Conservation (phyloP, 371 early-diverging fungal genomes). For the Actinomortierella wolfii region DNA sequence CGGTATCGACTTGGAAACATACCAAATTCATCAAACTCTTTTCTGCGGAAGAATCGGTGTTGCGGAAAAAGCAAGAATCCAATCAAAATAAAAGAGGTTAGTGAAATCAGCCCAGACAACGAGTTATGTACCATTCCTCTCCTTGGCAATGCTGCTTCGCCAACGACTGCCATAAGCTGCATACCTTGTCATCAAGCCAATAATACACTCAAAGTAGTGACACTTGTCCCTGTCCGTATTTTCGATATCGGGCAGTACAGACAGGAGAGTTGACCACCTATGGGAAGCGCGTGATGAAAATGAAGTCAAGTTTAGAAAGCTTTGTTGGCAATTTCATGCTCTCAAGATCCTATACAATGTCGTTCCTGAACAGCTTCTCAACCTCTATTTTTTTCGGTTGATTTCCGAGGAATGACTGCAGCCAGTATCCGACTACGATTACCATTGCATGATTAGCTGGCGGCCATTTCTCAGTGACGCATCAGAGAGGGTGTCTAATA, state of each 20-base stretch:
- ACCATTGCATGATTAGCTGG: slow-evolving; percentile 46
- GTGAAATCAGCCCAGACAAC: too few species aligned
- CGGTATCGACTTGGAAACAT: slow-evolving; percentile 3
- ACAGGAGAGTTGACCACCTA: slow-evolving; percentile 51
- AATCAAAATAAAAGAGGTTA: too few species aligned
- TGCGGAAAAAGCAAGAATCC: too few species aligned
- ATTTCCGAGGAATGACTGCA: background rate
- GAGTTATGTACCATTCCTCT: background rate
- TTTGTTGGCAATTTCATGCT: too few species aligned
- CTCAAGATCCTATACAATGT: too few species aligned
- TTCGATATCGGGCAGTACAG: slow-evolving; percentile 30
- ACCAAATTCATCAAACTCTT: slow-evolving; percentile 55
- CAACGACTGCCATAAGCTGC: background rate
- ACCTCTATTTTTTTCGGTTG: background rate
- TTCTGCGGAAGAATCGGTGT: slow-evolving; percentile 16
- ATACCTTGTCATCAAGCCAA: slow-evolving; percentile 53
- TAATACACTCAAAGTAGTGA: slow-evolving; percentile 52
- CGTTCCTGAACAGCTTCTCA: background rate
- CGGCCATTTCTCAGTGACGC: slow-evolving; percentile 38
- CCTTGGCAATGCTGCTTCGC: slow-evolving; percentile 3
- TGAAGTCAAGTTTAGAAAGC: too few species aligned
- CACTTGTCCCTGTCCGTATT: slow-evolving; percentile 46
- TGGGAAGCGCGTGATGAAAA: too few species aligned
- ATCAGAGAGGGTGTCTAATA: slow-evolving; percentile 40
- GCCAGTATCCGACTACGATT: background rate